phyloP scores from a whole-genome alignment of 202 grass and related monocot genomes.

The Setaria viridis region DNA sequence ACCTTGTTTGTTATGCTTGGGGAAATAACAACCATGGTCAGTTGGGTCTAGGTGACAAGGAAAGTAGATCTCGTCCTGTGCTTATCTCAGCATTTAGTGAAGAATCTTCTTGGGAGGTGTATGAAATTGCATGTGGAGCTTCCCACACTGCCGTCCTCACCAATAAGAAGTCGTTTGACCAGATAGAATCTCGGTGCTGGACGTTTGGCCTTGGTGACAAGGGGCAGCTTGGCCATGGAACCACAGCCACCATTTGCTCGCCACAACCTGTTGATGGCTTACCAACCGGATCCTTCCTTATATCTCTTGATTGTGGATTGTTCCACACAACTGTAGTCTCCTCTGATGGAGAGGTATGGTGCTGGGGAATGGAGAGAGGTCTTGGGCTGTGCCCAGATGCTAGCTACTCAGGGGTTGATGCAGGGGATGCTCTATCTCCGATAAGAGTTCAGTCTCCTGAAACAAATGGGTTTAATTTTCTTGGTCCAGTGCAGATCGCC shows the following conservation, averaged over 20 bases:
- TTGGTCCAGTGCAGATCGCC: constrained; percentile 69
- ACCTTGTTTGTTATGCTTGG: constrained; percentile 88
- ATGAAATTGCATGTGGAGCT: constrained; percentile 95
- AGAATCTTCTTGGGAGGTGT: constrained; percentile 86
- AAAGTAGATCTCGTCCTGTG: constrained; percentile 68
- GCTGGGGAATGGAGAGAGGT: constrained; percentile 99
- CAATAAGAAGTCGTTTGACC: constrained; percentile 80
- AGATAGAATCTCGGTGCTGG: constrained; percentile 87
- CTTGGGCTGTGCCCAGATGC: constrained; percentile 92
- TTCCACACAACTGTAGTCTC: constrained; percentile 93
- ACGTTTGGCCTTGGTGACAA: constrained; percentile 95
- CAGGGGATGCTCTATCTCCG: constrained; percentile 83
- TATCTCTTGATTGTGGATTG: constrained; percentile 94
- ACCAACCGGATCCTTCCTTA: constrained; percentile 73
- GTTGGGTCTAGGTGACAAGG: constrained; percentile 85
- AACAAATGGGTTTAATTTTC: constrained; percentile 76
- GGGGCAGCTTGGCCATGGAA: constrained; percentile 94
- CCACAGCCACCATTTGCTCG: constrained; percentile 63
- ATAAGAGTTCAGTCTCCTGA: constrained; percentile 80
- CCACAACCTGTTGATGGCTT: constrained; percentile 79
- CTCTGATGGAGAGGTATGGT: constrained; percentile 90
- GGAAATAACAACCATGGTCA: constrained; percentile 94
- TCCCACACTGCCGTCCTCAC: constrained; percentile 78
- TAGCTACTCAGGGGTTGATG: constrained; percentile 78
- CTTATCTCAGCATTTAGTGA: constrained; percentile 67